These are phyloP conservation scores for Talaromyces sp. DNA, from an alignment of 2,329 filamentous ascomycete genomes.

Conservation along the genomic window DNA sequence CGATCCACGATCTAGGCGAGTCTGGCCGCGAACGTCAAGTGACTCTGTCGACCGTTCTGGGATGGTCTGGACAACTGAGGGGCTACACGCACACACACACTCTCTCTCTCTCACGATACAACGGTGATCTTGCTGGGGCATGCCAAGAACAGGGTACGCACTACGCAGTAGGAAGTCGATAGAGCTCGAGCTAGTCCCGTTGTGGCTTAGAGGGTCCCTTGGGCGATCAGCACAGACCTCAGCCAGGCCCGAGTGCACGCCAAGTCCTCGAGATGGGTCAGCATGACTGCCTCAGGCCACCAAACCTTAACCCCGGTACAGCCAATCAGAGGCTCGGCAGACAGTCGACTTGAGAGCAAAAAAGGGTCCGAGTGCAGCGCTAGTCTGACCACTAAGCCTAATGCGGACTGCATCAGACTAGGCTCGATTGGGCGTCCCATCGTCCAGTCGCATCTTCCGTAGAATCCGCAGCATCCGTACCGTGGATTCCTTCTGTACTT, in stretches of 20 bases:
- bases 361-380: too few species aligned
- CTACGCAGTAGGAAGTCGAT: too few species aligned
- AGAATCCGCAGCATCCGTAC: constrained; percentile 3
- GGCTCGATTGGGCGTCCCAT: neutral
- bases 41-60: neutral
- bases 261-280: neutral
- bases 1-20: neutral
- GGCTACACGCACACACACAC: too few species aligned
- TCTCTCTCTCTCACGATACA: too few species aligned
- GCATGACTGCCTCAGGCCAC: neutral
- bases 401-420: neutral
- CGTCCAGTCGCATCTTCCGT: neutral
- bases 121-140: neutral
- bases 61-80: neutral
- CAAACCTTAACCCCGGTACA: neutral
- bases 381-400: neutral
- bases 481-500: neutral
- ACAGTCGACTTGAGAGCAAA: too few species aligned
- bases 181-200: neutral
- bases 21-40: constrained; percentile 11
- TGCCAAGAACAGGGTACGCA: neutral
- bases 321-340: neutral
- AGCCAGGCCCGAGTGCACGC: neutral
- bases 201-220: neutral
- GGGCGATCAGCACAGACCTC: neutral